Base-by-base conservation (phyloP, 1,284 basidiomycete genomes). In the Kwoniella shivajii region DNA sequence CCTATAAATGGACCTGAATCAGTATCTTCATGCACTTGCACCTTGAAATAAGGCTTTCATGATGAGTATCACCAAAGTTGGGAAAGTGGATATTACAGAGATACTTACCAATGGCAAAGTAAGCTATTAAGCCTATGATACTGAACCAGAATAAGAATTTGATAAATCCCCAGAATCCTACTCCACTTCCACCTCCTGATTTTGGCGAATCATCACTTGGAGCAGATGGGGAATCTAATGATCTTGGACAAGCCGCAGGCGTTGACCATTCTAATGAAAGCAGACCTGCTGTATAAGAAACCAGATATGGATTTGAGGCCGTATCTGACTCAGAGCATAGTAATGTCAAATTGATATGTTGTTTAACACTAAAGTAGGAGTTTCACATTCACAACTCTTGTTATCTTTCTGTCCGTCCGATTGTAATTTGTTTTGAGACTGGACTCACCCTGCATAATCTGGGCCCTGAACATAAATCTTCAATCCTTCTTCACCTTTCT, bases 361-460 rank as follows among this genome's bases (percentile, higher is more conserved):
- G 76, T 20, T 45, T 53, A 9, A 59, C 49, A 10, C 69, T 73
- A 49, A n/a, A n/a, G n/a, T n/a, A n/a, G n/a, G n/a, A n/a, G n/a
- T n/a, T n/a, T n/a, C n/a, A n/a, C n/a, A n/a, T n/a, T n/a, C n/a
- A n/a, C n/a, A n/a, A n/a, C n/a, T n/a, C n/a, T n/a, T n/a, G n/a
- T n/a, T n/a, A n/a, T n/a, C n/a, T n/a, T n/a, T n/a, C n/a, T n/a
- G n/a, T n/a, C n/a, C n/a, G n/a, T n/a, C n/a, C n/a, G n/a, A n/a
- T n/a, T n/a, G n/a, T n/a, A n/a, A n/a, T n/a, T n/a, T n/a, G n/a
- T n/a, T n/a, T n/a, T n/a, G n/a, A 36, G 6, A 22, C 4, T 7
- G 3, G 13, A 67, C 76, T 64, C 52, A 78, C 76, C 72, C 74
- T 6, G 72, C 74, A 61, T 73, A 78, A 6, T 77, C 72, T 24